These are phyloP conservation scores for Aspergillus bombycis DNA, from an alignment of 2,329 filamentous ascomycete genomes.

Conservation along the genomic window DNA sequence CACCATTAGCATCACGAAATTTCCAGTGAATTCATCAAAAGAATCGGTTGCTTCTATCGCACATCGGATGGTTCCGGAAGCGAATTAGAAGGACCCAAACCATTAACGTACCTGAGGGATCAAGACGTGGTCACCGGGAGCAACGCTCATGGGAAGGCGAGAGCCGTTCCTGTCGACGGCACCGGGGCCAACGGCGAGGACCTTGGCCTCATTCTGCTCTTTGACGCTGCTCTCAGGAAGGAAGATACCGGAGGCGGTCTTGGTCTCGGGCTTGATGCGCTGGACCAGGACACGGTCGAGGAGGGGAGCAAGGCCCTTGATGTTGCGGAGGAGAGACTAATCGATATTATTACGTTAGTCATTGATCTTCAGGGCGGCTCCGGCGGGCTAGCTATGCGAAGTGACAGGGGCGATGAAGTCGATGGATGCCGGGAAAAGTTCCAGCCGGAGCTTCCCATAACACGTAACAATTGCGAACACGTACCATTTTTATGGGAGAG, in stretches of 20 bases:
- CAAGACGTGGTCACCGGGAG: constrained; percentile 85
- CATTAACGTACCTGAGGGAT: constrained; percentile 78
- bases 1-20: constrained; percentile 24
- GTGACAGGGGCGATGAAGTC: neutral
- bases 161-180: constrained; percentile 85
- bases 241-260: constrained; percentile 96
- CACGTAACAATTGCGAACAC: constrained; percentile 11
- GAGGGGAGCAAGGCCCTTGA: constrained; percentile 92
- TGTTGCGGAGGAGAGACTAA: constrained; percentile 76
- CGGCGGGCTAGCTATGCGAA: neutral
- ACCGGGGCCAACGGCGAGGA: constrained; percentile 92
- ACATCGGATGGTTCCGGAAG: constrained; percentile 14
- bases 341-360: constrained; percentile 10
- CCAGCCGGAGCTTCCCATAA: constrained; percentile 6
- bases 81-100: neutral
- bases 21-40: neutral
- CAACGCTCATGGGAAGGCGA: constrained; percentile 80
- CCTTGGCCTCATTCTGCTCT: constrained; percentile 97
- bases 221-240: constrained; percentile 96
- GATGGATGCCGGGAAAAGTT: constrained; percentile 12
- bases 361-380: neutral
- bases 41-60: neutral
- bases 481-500: constrained; percentile 29
- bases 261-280: constrained; percentile 94
- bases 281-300: constrained; percentile 98